Evolutionary conservation across 1,139 yeast genomes (phyloP).

Genomic region (Yamadazyma conglobata): DNA sequence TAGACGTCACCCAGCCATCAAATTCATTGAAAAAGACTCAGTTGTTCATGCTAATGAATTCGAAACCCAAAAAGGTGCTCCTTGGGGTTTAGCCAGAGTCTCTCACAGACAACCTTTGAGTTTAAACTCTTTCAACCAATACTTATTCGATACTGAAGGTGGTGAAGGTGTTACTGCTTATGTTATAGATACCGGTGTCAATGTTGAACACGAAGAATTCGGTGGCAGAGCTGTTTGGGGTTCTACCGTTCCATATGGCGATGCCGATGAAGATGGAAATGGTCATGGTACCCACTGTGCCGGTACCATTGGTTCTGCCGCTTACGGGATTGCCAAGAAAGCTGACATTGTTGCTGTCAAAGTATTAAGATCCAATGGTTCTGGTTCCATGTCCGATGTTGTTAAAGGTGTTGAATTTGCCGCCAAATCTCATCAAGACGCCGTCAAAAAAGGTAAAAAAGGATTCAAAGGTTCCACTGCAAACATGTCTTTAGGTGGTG

Average conservation of each 20-base stretch:
- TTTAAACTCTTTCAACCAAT: conserved; percentile 37
- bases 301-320: conserved; percentile 41
- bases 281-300: conserved; percentile 60
- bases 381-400: conserved; percentile 41
- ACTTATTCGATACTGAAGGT: conserved; percentile 36
- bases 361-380: conserved; percentile 39
- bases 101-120: conserved; percentile 52
- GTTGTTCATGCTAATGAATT: conserved; percentile 30
- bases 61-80: conserved; percentile 27
- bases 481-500: conserved; percentile 46
- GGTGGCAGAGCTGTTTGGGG: conserved; percentile 45
- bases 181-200: conserved; percentile 44
- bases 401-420: conserved; percentile 44
- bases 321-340: conserved; percentile 43
- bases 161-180: conserved; percentile 45
- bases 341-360: conserved; percentile 42
- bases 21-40: conserved; percentile 37
- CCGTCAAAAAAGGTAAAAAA: conserved; percentile 25
- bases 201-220: conserved; percentile 38
- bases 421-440: conserved; percentile 34
- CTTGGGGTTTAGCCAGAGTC: conserved; percentile 40
- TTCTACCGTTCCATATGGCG: conserved; percentile 36
- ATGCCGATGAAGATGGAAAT: conserved; percentile 34
- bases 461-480: conserved; percentile 45
- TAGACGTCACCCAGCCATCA: conserved; percentile 26